These are phyloP conservation scores for Suillus tomentosus DNA, from an alignment of 768 basidiomycete species.

Conservation along the genomic window DNA sequence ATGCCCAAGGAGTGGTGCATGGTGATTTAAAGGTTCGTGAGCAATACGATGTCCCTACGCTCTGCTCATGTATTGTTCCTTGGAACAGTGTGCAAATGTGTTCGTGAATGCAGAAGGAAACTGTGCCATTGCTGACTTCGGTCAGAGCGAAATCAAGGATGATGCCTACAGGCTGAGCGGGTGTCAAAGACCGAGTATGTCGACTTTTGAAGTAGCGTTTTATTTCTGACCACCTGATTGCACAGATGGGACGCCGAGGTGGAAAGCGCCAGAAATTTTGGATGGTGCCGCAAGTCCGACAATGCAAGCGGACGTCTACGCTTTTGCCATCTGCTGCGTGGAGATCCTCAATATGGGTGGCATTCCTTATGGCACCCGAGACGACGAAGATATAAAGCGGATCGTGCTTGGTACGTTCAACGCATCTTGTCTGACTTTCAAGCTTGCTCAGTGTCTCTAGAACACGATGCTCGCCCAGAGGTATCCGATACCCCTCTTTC, in stretches of 20 bases:
- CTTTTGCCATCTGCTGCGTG: constrained; percentile 65
- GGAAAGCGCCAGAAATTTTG: constrained; percentile 73
- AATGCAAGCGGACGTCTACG: constrained; percentile 63
- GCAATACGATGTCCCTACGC: neutral
- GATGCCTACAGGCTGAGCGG: constrained; percentile 68
- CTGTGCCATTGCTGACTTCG: constrained; percentile 83
- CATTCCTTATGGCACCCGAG: constrained; percentile 55
- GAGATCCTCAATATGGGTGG: constrained; percentile 66
- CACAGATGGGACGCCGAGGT: constrained; percentile 64
- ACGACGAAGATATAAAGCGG: constrained; percentile 52
- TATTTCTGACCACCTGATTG: constrained; percentile 6
- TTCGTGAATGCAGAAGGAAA: constrained; percentile 65
- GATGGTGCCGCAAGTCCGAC: constrained; percentile 50
- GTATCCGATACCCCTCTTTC: constrained; percentile 43
- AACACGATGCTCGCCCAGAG: constrained; percentile 51
- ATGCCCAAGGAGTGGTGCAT: constrained; percentile 67
- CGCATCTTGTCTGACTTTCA: constrained; percentile 18
- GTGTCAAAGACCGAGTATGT: constrained; percentile 47
- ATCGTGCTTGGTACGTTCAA: constrained; percentile 50
- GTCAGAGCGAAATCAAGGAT: constrained; percentile 76
- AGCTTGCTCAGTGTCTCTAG: constrained; percentile 34
- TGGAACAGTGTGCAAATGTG: constrained; percentile 64
- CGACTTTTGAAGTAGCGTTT: neutral
- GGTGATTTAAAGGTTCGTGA: constrained; percentile 74
- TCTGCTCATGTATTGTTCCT: neutral